Conservation (phyloP, 371 early-diverging fungal species). For the Syncephalastrum monosporum region DNA sequence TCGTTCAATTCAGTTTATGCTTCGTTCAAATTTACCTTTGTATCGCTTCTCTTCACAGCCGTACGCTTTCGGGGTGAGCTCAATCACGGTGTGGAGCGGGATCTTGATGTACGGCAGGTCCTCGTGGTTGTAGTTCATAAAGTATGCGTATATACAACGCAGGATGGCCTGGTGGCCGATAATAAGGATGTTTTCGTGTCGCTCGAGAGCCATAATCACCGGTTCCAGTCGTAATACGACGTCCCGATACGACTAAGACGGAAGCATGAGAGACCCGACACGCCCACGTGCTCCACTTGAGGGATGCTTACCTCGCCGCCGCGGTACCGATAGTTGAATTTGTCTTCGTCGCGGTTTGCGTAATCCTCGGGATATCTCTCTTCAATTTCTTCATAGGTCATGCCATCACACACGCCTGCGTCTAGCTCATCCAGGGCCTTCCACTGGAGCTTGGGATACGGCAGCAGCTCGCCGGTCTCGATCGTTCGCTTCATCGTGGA, state of each 20-base stretch:
- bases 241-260: slow-evolving; percentile 71
- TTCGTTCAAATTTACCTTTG: slow-evolving; percentile 34
- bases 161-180: slow-evolving; percentile 95
- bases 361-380: slow-evolving; percentile 82
- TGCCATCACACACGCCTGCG: slow-evolving; percentile 96
- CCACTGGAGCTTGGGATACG: slow-evolving; percentile 90
- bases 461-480: slow-evolving; percentile 79
- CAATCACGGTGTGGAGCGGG: slow-evolving; percentile 95
- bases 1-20: neutral
- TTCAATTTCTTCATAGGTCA: slow-evolving; percentile 98
- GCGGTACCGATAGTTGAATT: slow-evolving; percentile 90
- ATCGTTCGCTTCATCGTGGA: slow-evolving; percentile 90
- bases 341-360: slow-evolving; percentile 91
- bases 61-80: slow-evolving; percentile 94
- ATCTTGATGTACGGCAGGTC: slow-evolving; percentile 95
- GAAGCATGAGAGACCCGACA: neutral
- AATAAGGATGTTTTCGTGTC: slow-evolving; percentile 93
- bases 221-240: slow-evolving; percentile 64
- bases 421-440: slow-evolving; percentile 97
- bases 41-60: slow-evolving; percentile 89
- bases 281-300: neutral
- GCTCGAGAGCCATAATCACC: slow-evolving; percentile 96
- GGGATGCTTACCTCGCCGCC: slow-evolving; percentile 80
- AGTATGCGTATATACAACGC: slow-evolving; percentile 93
- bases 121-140: slow-evolving; percentile 86